Base-by-base conservation (phyloP, 1,139 yeast genomes). In the Zygosaccharomyces pseudobailii region DNA sequence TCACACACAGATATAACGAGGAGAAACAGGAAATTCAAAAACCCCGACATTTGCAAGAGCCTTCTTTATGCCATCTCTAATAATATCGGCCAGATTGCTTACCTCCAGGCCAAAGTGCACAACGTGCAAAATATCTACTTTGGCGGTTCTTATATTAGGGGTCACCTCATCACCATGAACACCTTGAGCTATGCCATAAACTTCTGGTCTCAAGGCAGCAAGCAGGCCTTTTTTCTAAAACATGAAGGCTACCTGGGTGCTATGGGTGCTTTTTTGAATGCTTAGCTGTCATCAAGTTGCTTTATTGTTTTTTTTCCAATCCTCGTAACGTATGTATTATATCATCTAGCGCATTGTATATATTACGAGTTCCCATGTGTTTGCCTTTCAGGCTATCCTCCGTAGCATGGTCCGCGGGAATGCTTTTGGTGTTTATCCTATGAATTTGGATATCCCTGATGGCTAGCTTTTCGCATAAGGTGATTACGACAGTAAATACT, bases 161-260 rank as follows among this genome's bases (percentile, higher is more conserved):
- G 97, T 32, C 99, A 92, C 69, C 82, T 87, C 55, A 96, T 89
- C 62, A 94, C 98, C 5, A 92, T 92, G 75, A 88, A 92, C 63
- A 92, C 98, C 0, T 71, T 92, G 55, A 83, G 94, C 52, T 90
- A 82, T 69, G 98, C 98, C 25, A 94, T 92, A 53, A 83, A 87
- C 60, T 94, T 92, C 73, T 92, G 99, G 99, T 87, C 96, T 3
- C 75, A 84, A 51, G 96, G 97, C n/a, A 85, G 80, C 42, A 90
- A 89, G 76, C 79, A 82, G 55, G 95, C 96, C 30, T 92, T 89
- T 65, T 92, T 92, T 65, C 72, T 92, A 54, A 80, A 96, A 51
- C 99, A 92, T 62, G 99, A 92, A 65, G 97, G 98, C 0, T 92
- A 89, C 63, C 73, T 92, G 49, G 99, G 99, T 5, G 88, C 96